Percentiles rank a stretch among this genome's conserved stretches.
Conservation (phyloP, 2,329 filamentous ascomycete genomes). For the Pleurostoma richardsiae region DNA sequence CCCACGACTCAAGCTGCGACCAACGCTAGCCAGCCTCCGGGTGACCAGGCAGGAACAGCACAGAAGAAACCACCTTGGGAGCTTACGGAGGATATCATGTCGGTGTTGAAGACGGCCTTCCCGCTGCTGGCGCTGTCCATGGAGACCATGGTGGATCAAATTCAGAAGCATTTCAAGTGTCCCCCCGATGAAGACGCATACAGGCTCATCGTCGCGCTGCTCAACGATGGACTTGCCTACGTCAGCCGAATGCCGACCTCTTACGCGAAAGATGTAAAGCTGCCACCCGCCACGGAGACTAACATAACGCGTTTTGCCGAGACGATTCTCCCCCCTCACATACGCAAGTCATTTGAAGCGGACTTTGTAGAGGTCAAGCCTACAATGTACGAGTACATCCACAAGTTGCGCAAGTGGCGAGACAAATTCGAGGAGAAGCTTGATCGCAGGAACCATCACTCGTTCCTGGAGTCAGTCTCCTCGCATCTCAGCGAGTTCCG, state of each 20-base stretch:
- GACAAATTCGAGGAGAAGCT: constrained; percentile 98
- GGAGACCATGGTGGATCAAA: constrained; percentile 99
- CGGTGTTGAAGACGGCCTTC: constrained; percentile 93
- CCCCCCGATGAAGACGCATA: constrained; percentile 98
- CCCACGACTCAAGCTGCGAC: constrained; percentile 9
- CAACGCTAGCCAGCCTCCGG: constrained; percentile 7
- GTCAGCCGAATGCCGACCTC: constrained; percentile 81
- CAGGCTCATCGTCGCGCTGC: constrained; percentile 88
- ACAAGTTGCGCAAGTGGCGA: constrained; percentile 91
- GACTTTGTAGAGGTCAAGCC: constrained; percentile 95
- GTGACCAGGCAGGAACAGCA: constrained; percentile 20
- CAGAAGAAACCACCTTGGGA: constrained; percentile 88
- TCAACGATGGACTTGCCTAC: constrained; percentile 93
- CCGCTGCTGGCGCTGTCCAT: constrained; percentile 92
- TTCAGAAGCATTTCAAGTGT: constrained; percentile 98
- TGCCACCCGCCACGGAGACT: constrained; percentile 84
- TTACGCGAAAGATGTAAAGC: constrained; percentile 85
- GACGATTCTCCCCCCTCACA: constrained; percentile 89
- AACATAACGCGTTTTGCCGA: constrained; percentile 97
- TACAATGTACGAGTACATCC: constrained; percentile 97
- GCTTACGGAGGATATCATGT: constrained; percentile 91
- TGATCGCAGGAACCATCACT: constrained; percentile 70
- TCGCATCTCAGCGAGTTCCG: constrained; percentile 93
- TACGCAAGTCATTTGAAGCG: constrained; percentile 93
- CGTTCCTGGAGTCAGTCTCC: constrained; percentile 79